phyloP scores from a whole-genome alignment of 2,329 filamentous ascomycete species.

The Fusarium pilosicola region DNA sequence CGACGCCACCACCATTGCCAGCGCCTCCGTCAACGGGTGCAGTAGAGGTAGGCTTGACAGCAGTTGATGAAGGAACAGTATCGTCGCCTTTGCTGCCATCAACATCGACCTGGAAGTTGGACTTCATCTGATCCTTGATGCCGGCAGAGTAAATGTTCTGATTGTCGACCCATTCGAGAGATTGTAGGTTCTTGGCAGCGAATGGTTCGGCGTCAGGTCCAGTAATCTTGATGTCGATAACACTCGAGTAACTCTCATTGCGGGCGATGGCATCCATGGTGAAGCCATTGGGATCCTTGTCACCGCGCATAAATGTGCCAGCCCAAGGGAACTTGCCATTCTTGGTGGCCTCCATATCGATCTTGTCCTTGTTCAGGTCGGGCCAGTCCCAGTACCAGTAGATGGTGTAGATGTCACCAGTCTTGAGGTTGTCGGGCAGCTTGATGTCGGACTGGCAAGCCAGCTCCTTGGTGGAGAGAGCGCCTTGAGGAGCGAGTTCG shows the following conservation, averaged over 20 bases:
- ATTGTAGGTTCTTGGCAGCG: constrained; percentile 35
- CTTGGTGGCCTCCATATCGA: constrained; percentile 52
- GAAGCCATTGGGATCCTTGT: constrained; percentile 51
- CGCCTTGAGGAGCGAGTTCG: constrained; percentile 63
- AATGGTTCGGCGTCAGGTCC: constrained; percentile 38
- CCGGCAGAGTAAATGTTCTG: constrained; percentile 57
- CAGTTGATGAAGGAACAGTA: constrained; percentile 31
- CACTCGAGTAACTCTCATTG: constrained; percentile 56
- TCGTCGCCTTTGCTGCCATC: constrained; percentile 37
- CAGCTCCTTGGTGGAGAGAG: constrained; percentile 67
- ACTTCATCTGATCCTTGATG: constrained; percentile 57
- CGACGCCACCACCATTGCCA: constrained; percentile 14
- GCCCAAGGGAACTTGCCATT: constrained; percentile 56
- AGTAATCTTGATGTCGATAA: constrained; percentile 53
- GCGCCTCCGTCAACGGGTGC: constrained; percentile 27
- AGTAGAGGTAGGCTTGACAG: constrained; percentile 16
- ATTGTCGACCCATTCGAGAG: constrained; percentile 47
- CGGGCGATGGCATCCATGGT: constrained; percentile 47
- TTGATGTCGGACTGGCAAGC: constrained; percentile 85
- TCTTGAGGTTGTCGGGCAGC: constrained; percentile 73
- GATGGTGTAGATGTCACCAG: constrained; percentile 76
- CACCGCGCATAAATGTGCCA: constrained; percentile 53
- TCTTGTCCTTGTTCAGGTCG: constrained; percentile 59
- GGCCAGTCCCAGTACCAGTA: constrained; percentile 99
- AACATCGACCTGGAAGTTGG: constrained; percentile 58